A percentile compares a stretch with the other conserved stretches of the same genome.
phyloP scores from a whole-genome alignment of 805 yeast genomes.

The Naumovozyma castellii region DNA sequence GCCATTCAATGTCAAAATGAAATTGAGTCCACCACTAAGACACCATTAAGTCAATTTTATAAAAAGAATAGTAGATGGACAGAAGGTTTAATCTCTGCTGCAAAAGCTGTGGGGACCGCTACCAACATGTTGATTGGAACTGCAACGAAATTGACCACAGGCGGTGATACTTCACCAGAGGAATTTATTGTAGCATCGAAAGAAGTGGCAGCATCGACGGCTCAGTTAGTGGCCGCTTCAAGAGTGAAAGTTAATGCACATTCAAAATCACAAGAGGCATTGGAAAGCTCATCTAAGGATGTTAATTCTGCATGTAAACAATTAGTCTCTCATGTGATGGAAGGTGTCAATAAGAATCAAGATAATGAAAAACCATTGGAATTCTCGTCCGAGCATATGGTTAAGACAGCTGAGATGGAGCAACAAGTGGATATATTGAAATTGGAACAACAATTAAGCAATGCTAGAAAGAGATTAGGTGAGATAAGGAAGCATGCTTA shows the following conservation, averaged over 20 bases:
- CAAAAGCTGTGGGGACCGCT: slow-evolving; percentile 75
- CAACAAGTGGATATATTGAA: slow-evolving; percentile 85
- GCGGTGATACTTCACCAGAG: slow-evolving; percentile 42
- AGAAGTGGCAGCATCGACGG: slow-evolving; percentile 87
- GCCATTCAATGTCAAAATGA: slow-evolving; percentile 77
- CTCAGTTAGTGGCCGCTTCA: slow-evolving; percentile 85
- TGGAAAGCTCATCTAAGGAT: slow-evolving; percentile 58
- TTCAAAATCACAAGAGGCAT: slow-evolving; percentile 65
- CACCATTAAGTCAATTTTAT: slow-evolving; percentile 45
- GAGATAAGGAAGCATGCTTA: slow-evolving; percentile 77
- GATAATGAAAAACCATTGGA: slow-evolving; percentile 39
- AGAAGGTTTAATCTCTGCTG: slow-evolving; percentile 84
- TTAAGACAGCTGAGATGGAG: slow-evolving; percentile 81
- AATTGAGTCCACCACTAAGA: slow-evolving; percentile 49
- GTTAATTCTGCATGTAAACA: slow-evolving; percentile 71
- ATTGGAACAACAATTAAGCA: slow-evolving; percentile 59
- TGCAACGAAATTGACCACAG: slow-evolving; percentile 75
- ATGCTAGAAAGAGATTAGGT: slow-evolving; percentile 73
- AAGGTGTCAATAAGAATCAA: slow-evolving; percentile 33
- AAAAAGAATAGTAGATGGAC: slow-evolving; percentile 88
- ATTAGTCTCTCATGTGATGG: slow-evolving; percentile 62
- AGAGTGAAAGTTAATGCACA: slow-evolving; percentile 72
- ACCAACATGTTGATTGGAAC: slow-evolving; percentile 73
- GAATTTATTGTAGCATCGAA: slow-evolving; percentile 83
- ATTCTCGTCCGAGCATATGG: slow-evolving; percentile 67